phyloP scores from a whole-genome alignment of 768 basidiomycete species.

The Auriscalpium orientale region DNA sequence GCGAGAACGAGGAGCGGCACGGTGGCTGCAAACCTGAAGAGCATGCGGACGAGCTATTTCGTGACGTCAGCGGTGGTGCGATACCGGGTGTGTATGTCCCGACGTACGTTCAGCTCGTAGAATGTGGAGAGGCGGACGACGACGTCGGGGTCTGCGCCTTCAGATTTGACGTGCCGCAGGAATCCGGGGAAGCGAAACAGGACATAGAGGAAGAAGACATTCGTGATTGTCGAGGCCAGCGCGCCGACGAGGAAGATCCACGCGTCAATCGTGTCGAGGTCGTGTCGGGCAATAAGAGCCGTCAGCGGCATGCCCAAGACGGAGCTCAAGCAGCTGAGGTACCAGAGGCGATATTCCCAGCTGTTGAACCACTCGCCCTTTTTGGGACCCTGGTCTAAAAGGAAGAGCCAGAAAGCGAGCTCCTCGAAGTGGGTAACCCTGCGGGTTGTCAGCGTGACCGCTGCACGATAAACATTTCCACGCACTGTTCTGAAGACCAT shows the following conservation, averaged over 20 bases:
- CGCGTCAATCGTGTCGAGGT: conserved; percentile 58
- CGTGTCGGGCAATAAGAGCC: conserved; percentile 46
- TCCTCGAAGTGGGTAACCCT: conserved; percentile 83
- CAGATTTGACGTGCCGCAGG: conserved; percentile 59
- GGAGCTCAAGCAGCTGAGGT: conserved; percentile 53
- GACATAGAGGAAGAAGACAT: conserved; percentile 64
- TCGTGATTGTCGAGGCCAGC: conserved; percentile 56
- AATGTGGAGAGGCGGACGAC: conserved; percentile 69
- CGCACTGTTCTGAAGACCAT: conserved; percentile 76
- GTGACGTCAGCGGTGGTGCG: background rate
- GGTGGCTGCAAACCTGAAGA: conserved; percentile 71
- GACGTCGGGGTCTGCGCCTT: conserved; percentile 68
- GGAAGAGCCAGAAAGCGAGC: conserved; percentile 76
- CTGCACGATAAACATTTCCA: conserved; percentile 2
- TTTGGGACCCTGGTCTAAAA: conserved; percentile 66
- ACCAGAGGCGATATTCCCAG: conserved; percentile 73
- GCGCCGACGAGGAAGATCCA: conserved; percentile 76
- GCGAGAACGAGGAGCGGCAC: conserved; percentile 61
- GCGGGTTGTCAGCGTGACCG: background rate
- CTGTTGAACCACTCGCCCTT: conserved; percentile 74
- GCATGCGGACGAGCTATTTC: conserved; percentile 54
- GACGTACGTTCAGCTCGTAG: conserved; percentile 68
- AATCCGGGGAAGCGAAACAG: conserved; percentile 65
- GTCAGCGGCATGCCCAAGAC: conserved; percentile 69
- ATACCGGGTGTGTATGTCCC: background rate